phyloP scores from a whole-genome alignment of 2,329 filamentous ascomycete genomes.

The Microdochium nivale region DNA sequence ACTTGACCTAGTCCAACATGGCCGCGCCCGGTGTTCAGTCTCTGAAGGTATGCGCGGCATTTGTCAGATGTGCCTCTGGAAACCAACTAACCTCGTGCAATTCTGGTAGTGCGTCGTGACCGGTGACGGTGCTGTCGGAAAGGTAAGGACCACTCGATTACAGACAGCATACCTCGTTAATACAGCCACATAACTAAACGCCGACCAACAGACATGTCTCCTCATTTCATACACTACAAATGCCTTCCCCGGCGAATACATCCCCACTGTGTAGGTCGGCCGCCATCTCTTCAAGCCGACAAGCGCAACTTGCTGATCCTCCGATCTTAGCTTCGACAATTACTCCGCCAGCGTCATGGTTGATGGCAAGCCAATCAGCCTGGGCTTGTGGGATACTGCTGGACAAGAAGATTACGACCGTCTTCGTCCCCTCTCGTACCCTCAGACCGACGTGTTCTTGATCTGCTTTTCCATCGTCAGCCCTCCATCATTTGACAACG shows the following conservation, averaged over 20 bases:
- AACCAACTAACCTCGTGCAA: slow-evolving; percentile 25
- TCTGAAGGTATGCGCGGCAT: slow-evolving; percentile 61
- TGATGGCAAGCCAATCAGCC: slow-evolving; percentile 92
- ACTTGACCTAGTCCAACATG: slow-evolving; percentile 45
- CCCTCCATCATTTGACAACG: slow-evolving; percentile 97
- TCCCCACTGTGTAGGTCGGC: slow-evolving; percentile 79
- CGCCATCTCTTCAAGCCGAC: not conserved
- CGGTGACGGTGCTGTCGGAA: slow-evolving; percentile 97
- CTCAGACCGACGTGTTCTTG: slow-evolving; percentile 95
- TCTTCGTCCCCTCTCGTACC: slow-evolving; percentile 89
- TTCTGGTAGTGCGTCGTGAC: slow-evolving; percentile 82
- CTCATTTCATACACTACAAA: slow-evolving; percentile 99
- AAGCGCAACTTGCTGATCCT: slow-evolving; percentile 5
- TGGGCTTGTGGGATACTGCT: slow-evolving; percentile 97
- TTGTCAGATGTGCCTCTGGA: slow-evolving; percentile 3
- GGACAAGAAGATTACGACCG: slow-evolving; percentile 98
- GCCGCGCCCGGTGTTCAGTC: slow-evolving; percentile 81
- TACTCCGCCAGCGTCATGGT: slow-evolving; percentile 99
- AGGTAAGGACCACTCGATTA: slow-evolving; percentile 50
- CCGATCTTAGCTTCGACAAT: slow-evolving; percentile 74
- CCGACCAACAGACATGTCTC: slow-evolving; percentile 73
- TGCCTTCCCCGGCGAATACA: slow-evolving; percentile 99
- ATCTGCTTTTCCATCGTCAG: slow-evolving; percentile 98
- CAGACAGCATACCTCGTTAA: not conserved
- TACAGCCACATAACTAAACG: no score